phyloP scores from a whole-genome alignment of 164 flowering plant genomes.

The Protea cynaroides region DNA sequence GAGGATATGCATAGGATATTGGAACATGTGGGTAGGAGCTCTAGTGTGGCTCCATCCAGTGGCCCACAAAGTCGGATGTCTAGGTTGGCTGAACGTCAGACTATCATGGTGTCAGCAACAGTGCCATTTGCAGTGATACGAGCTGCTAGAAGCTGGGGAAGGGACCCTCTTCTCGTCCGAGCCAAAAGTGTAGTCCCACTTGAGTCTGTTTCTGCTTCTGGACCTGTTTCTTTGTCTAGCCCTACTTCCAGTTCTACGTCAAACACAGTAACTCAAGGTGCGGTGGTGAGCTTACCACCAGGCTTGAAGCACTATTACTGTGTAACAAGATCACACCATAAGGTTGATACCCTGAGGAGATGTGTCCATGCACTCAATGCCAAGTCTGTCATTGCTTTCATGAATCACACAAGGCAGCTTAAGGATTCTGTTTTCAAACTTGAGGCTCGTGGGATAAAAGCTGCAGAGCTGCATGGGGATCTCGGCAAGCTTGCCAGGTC shows the following conservation, averaged over 20 bases:
- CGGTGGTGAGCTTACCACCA: constrained; percentile 74
- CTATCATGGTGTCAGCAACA: constrained; percentile 88
- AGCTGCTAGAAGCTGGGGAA: constrained; percentile 88
- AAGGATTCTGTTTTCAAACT: constrained; percentile 90
- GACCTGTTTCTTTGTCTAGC: constrained; percentile 29
- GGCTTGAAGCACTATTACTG: constrained; percentile 69
- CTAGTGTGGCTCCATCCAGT: constrained; percentile 34
- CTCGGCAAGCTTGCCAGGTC: constrained; percentile 84
- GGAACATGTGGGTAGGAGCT: constrained; percentile 82
- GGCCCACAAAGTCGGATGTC: constrained; percentile 18
- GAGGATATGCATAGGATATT: constrained; percentile 89
- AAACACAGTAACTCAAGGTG: constrained; percentile 36
- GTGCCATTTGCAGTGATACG: constrained; percentile 86
- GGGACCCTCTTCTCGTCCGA: constrained; percentile 79
- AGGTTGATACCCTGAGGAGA: constrained; percentile 82
- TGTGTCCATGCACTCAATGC: constrained; percentile 94
- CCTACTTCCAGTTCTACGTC: constrained; percentile 23
- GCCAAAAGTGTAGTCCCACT: constrained; percentile 65
- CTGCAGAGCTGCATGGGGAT: constrained; percentile 92
- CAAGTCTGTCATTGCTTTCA: constrained; percentile 79
- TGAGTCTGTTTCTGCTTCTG: constrained; percentile 51
- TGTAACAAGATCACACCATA: constrained; percentile 68
- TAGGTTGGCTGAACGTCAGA: constrained; percentile 51
- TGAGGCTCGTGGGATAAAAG: constrained; percentile 84
- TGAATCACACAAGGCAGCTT: constrained; percentile 82